Conservation (phyloP, 2,329 filamentous ascomycete species). For the Mollisia scopiformis region DNA sequence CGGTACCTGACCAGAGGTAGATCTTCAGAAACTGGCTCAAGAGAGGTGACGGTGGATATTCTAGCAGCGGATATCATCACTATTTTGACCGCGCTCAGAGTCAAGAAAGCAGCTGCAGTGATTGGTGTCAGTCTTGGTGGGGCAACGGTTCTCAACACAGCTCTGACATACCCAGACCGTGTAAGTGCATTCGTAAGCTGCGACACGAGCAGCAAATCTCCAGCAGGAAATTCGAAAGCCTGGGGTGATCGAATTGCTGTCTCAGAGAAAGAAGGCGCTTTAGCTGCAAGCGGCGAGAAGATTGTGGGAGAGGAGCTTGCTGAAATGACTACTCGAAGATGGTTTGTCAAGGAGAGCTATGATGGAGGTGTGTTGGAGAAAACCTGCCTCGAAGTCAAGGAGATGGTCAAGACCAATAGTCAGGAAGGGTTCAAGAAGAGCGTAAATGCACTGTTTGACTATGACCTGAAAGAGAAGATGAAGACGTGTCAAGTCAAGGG, state of each 20-base stretch:
- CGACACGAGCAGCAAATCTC: constrained; percentile 77
- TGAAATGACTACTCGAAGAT: constrained; percentile 70
- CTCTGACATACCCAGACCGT: constrained; percentile 64
- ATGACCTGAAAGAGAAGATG: constrained; percentile 65
- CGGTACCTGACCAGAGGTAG: constrained; percentile 76
- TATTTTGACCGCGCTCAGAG: constrained; percentile 70
- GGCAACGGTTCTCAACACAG: constrained; percentile 74
- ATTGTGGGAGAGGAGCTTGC: constrained; percentile 70
- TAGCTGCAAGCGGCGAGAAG: constrained; percentile 46
- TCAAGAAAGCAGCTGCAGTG: constrained; percentile 66
- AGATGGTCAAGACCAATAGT: constrained; percentile 71
- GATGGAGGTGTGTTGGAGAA: constrained; percentile 49
- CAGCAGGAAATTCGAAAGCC: constrained; percentile 73
- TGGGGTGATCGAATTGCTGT: constrained; percentile 78
- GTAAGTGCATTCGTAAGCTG: constrained; percentile 69
- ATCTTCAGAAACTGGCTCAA: constrained; percentile 18
- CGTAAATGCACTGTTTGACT: constrained; percentile 72
- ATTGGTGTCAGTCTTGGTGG: constrained; percentile 83
- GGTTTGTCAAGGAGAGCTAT: constrained; percentile 70
- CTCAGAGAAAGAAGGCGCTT: constrained; percentile 57
- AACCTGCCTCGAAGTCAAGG: constrained; percentile 60
- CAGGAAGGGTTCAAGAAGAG: constrained; percentile 70
- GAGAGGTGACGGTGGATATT: constrained; percentile 47
- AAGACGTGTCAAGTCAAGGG: constrained; percentile 58
- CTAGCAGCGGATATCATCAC: constrained; percentile 69